Evolutionary conservation across 306 rosid genomes (phyloP), one percentile per base, ranked within the genome.

Genomic region (Notholithocarpus densiflorus): DNA sequence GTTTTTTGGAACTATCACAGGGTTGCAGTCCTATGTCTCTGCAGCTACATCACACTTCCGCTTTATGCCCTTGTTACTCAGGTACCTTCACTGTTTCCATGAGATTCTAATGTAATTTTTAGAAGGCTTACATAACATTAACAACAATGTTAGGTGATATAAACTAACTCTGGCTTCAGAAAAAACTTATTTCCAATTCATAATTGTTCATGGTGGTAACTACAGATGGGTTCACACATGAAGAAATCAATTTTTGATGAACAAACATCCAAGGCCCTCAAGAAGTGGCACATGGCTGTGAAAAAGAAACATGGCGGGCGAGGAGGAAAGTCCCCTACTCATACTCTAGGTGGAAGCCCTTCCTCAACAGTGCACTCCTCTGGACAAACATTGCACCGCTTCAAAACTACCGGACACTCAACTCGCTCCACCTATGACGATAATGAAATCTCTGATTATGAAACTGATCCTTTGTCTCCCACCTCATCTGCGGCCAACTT

Each of bases 41-140:
- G 98, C 89, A 88, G 98, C 91, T 95, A 95, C 69, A 88, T 91
- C 43, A 95, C 98, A 4, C 97, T 95, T 81, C 98, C 98, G 15
- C 87, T 94, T 12, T 88, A 95, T 84, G 92, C 97, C 79, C 97
- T 95, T 52, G 94, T 95, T 65, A 89, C 91, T 74, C 98, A 92
- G 97, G 98, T 92, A 86, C 72, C 72, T 19, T 19, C 72, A 66
- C 26, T 66, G 20, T 32, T 10, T 32, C 72, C 37, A 9, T 66
- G 72, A 19, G 27, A 18, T 26, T 62, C 9, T 34, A 66, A 66
- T 10, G 37, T 62, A 66, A 66, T 64, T 37, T 29, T 8, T 62
- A 27, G 20, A 27, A 62, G 43, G 43, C n/a, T 62, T 27, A 62
- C 18, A 14, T 27, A n/a, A 62, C 32, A 62, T 62, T 62, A 62